Evolutionary conservation across 2,329 filamentous ascomycete species (phyloP).

Genomic region (Scedosporium boydii): DNA sequence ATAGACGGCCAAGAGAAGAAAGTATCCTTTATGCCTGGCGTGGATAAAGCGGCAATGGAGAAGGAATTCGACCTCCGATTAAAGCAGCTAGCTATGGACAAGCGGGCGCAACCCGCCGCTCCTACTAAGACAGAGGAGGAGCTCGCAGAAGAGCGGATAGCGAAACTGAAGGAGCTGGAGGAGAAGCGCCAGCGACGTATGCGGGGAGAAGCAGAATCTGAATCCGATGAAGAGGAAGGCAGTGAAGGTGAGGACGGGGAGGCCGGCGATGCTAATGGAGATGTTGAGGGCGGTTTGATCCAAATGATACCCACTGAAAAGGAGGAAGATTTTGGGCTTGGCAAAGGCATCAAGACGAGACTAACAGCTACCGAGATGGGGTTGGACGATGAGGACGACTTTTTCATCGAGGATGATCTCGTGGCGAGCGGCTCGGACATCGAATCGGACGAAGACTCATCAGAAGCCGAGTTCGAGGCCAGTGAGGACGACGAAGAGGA

Average conservation of each 20-base stretch:
- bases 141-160: constrained; percentile 65
- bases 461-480: constrained; percentile 31
- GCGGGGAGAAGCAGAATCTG: constrained; percentile 66
- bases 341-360: constrained; percentile 45
- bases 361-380: constrained; percentile 54
- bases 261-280: constrained; percentile 24
- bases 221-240: constrained; percentile 50
- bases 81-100: constrained; percentile 74
- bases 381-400: constrained; percentile 91
- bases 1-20: constrained; percentile 3
- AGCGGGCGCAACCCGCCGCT: constrained; percentile 74
- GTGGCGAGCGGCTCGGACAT: constrained; percentile 70
- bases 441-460: constrained; percentile 40
- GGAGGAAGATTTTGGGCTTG: constrained; percentile 50
- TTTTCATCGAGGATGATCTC: constrained; percentile 80
- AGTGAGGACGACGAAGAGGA: constrained; percentile 39
- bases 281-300: constrained; percentile 12
- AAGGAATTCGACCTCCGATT: constrained; percentile 82
- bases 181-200: constrained; percentile 75
- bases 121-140: constrained; percentile 90
- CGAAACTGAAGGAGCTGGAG: constrained; percentile 70
- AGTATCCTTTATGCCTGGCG: constrained; percentile 21
- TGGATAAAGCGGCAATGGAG: constrained; percentile 62
- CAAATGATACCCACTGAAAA: constrained; percentile 27
- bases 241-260: constrained; percentile 28